Evolutionary conservation across 768 basidiomycete species (phyloP), one percentile per base, ranked within the genome.

Genomic region (Leccinum boreale): DNA sequence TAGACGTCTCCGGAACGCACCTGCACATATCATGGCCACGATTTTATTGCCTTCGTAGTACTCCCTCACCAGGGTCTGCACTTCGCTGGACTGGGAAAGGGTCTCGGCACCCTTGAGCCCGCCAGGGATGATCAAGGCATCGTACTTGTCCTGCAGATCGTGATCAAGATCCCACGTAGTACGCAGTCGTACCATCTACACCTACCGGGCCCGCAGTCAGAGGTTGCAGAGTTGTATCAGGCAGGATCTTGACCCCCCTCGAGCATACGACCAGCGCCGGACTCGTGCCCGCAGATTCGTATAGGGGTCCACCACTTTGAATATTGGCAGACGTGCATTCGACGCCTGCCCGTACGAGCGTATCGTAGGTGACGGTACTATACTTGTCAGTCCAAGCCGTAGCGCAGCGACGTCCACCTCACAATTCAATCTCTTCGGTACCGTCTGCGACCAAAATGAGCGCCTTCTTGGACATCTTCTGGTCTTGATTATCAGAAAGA

Each of bases 361-460:
- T 90, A 66, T 92, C 91, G 67, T 89, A 93, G 10, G 84, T 80
- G 73, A 92, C 86, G 9, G 89, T 90, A 64, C 90, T 92, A 66
- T 4, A 7, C 19, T 35, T 5, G 33, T 60, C 46, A 54, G 52
- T 44, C 48, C 56, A 11, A 35, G 31, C 50, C 24, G 1, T 12
- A 6, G 14, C 17, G 24, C 36, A 29, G 29, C 5, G 15, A 48
- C 6, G 46, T 21, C 17, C 21, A 5, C 3, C 63, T 58, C 55
- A 45, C 90, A 92, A 92, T 72, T 92, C 90, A 85, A 91, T 92
- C 74, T 93, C 91, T 68, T 93, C 91, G 1, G 91, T 92, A 12
- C 91, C 91, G 67, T 92, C 81, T 17, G 90, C 87, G 26, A 93
- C 81, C 23, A 93, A 75, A 49, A 93, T 78, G 21, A 91, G 75